Evolutionary conservation across 1,284 basidiomycete genomes (phyloP).

Genomic region (Ustilago curta): DNA sequence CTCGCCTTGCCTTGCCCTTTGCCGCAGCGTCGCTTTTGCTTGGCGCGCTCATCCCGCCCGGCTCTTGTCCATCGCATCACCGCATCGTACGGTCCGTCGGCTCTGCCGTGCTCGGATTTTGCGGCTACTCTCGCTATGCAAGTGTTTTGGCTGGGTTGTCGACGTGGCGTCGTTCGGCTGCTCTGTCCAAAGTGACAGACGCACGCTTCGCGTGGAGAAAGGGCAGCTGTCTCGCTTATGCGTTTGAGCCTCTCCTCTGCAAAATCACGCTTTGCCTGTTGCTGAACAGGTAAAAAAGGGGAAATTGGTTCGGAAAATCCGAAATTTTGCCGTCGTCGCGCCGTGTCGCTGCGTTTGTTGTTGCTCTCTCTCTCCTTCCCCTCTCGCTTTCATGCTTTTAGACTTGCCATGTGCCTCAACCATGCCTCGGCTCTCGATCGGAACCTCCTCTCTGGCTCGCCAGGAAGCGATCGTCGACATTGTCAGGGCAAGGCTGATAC

Average conservation of each 20-base stretch:
- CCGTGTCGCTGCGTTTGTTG: slow-evolving; percentile 2
- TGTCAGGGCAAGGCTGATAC: background rate
- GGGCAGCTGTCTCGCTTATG: slow-evolving; percentile 28
- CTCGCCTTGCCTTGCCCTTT: background rate
- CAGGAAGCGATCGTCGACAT: slow-evolving; percentile 2
- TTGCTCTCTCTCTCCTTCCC: background rate
- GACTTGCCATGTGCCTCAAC: background rate
- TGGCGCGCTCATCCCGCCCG: background rate
- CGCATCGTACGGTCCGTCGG: no score
- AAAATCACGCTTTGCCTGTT: slow-evolving; percentile 3
- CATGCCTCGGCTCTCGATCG: slow-evolving; percentile 1
- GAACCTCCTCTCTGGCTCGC: background rate
- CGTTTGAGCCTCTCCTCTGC: slow-evolving; percentile 8
- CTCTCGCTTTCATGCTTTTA: background rate
- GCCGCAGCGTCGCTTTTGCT: background rate
- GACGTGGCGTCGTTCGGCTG: background rate
- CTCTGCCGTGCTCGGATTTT: background rate
- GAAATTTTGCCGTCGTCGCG: slow-evolving; percentile 4
- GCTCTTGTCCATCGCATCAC: no score
- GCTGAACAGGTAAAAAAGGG: slow-evolving; percentile 1
- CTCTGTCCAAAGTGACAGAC: background rate
- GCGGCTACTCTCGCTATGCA: background rate
- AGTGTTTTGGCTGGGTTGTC: no score
- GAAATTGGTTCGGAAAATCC: slow-evolving; percentile 6
- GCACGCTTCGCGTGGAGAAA: background rate